Conservation (phyloP, 2,329 filamentous ascomycete genomes). For the Cladosporium sphaerospermum region DNA sequence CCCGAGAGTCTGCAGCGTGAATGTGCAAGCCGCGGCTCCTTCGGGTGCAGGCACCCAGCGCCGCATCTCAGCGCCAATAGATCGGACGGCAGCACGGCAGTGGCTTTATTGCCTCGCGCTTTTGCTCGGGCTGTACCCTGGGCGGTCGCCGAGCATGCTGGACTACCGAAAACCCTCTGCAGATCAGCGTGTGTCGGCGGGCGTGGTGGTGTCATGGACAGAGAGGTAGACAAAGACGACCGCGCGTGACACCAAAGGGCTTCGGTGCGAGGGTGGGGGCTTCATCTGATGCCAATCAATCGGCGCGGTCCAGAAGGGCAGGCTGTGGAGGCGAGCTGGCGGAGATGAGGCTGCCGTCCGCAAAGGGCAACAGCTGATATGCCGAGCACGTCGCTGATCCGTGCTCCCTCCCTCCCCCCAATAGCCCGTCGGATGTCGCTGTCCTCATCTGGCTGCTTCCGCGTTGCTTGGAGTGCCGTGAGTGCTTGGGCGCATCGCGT, state of each 20-base stretch:
- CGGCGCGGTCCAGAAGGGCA: conserved; percentile 5
- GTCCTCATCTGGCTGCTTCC: background rate
- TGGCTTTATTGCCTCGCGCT: conserved; percentile 8
- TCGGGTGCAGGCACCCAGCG: conserved; percentile 6
- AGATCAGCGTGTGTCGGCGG: too few relatives aligned
- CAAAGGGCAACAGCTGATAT: conserved; percentile 6
- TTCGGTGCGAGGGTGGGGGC: background rate
- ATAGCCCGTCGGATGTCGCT: background rate
- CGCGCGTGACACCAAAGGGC: background rate
- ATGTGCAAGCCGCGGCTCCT: background rate
- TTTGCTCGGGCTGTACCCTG: background rate
- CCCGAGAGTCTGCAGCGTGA: too few relatives aligned
- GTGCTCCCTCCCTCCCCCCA: too few relatives aligned
- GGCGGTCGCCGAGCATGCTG: too few relatives aligned
- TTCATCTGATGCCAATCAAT: background rate
- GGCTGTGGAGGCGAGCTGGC: conserved; percentile 7
- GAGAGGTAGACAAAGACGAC: too few relatives aligned
- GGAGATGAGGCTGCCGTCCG: conserved; percentile 1
- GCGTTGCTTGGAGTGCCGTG: conserved; percentile 1
- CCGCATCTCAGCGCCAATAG: background rate
- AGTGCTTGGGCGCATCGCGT: too few relatives aligned
- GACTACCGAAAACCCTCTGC: too few relatives aligned
- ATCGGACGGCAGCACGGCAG: conserved; percentile 6
- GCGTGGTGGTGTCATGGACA: background rate
- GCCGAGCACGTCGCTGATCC: background rate